phyloP scores from a whole-genome alignment of 352 stramenopile genomes.

The Globisporangium lucens region DNA sequence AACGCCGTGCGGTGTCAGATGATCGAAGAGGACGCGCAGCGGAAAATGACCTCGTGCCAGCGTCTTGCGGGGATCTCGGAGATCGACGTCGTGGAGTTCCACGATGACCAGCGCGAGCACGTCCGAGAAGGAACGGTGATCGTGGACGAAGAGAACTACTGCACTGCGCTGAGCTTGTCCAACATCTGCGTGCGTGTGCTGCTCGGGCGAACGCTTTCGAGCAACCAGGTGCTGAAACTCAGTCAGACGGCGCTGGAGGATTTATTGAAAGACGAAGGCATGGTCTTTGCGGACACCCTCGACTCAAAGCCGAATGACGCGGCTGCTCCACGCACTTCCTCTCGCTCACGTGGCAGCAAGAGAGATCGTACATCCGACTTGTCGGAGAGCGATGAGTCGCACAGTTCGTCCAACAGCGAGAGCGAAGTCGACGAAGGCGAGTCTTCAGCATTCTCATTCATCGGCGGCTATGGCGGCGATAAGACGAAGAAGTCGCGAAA shows the following conservation, averaged over 20 bases:
- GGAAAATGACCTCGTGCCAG: slow-evolving; percentile 72
- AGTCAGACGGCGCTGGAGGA: slow-evolving; percentile 83
- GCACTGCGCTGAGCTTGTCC: slow-evolving; percentile 67
- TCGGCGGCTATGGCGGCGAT: slow-evolving; percentile 50
- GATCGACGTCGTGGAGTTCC: slow-evolving; percentile 83
- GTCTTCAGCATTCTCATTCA: slow-evolving; percentile 64
- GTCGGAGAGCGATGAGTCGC: slow-evolving; percentile 24
- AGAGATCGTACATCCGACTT: slow-evolving; percentile 21
- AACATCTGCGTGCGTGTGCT: slow-evolving; percentile 83
- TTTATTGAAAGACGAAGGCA: slow-evolving; percentile 66
- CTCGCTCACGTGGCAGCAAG: slow-evolving; percentile 1
- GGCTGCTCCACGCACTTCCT: background rate
- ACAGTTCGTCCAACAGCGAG: slow-evolving; percentile 14
- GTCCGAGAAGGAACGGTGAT: slow-evolving; percentile 87
- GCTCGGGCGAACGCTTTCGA: slow-evolving; percentile 68
- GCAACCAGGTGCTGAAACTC: slow-evolving; percentile 81
- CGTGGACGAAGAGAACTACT: slow-evolving; percentile 82
- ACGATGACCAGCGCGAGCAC: slow-evolving; percentile 80
- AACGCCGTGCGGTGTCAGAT: slow-evolving; percentile 83
- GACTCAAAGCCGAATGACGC: slow-evolving; percentile 27
- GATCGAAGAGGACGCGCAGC: slow-evolving; percentile 79
- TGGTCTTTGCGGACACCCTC: slow-evolving; percentile 59
- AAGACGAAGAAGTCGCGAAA: slow-evolving; percentile 23
- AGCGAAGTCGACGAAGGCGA: slow-evolving; percentile 27
- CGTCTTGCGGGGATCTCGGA: slow-evolving; percentile 78